Evolutionary conservation across 164 flowering plant genomes (phyloP), one percentile per base, ranked within the genome.

Genomic region (Annona squamosa): DNA sequence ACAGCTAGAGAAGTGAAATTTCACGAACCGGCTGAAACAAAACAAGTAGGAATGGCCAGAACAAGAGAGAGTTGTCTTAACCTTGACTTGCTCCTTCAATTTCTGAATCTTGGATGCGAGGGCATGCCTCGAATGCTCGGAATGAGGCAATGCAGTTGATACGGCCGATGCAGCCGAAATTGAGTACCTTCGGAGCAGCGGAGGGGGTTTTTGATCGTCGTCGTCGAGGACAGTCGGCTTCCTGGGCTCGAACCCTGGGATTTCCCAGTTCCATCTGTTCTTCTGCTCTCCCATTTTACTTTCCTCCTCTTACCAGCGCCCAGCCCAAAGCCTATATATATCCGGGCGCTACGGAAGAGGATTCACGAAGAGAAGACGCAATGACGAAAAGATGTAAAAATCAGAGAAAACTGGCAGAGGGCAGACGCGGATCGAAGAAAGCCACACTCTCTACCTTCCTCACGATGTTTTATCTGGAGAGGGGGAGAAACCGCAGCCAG

Each of bases 201-300:
- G 85, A 7, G 87, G 80, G 18, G 85, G 57, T 62, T 71, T 70
- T n/a, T 77, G 77, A 52, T 86, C 87, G 10, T 84, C 86, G 3
- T 71, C 73, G n/a, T 62, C 67, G 59, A 69, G 74, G 71, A 79
- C 88, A n/a, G 76, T 48, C 75, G 85, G 67, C 79, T 80, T 89
- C 84, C 91, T 84, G 64, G 94, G 90, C 79, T 90, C 91, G 78
- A 95, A 95, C 4, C 98, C 98, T 59, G 86, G 74, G 43, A 95
- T 96, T 77, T 95, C 98, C 99, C 99, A 95, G 81, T 77, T 93
- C 99, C 99, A 93, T 76, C 91, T 74, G 77, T 80, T 88, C 82
- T 75, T 85, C 81, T 82, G 88, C 74, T 88, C 93, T 82, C 79
- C 86, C 98, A 79, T 65, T 41, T 67, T 16, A n/a, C 46, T n/a